Evolutionary conservation across 1,139 yeast species (phyloP).

Genomic region (Diutina neorugosa): DNA sequence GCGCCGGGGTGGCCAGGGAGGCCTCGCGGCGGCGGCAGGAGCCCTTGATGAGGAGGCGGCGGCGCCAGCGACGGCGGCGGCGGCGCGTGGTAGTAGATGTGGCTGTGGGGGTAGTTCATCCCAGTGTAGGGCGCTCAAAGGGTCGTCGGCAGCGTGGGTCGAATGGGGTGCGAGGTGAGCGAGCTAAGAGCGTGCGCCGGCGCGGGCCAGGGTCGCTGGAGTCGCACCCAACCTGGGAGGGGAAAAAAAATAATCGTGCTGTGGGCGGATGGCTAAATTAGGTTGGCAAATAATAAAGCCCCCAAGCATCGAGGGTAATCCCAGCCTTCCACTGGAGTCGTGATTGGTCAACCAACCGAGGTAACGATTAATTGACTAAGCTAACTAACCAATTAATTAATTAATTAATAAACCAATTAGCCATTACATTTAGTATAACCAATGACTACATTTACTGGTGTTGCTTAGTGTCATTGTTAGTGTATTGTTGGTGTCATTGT

Average conservation of each 20-base stretch:
- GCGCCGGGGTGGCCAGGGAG: background rate
- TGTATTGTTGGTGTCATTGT: no score
- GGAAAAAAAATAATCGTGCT: background rate
- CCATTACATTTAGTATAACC: no score
- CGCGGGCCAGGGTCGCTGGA: background rate
- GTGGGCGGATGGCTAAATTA: background rate
- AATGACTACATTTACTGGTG: no score
- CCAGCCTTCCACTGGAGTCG: no score
- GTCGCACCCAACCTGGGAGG: background rate
- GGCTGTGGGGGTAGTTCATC: conserved; percentile 3
- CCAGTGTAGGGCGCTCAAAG: background rate
- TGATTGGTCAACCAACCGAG: background rate
- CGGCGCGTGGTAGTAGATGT: conserved; percentile 1
- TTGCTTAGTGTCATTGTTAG: background rate
- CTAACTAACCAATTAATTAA: no score
- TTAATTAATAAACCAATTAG: no score
- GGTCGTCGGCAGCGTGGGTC: background rate
- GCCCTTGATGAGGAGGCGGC: background rate
- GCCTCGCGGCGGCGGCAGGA: background rate
- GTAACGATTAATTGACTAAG: no score
- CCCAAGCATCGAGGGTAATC: background rate
- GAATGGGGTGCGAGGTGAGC: background rate
- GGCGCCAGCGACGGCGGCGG: background rate
- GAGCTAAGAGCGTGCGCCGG: background rate
- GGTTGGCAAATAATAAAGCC: background rate